These are phyloP conservation scores for Apiotrichum montevideense DNA, from an alignment of 1,284 basidiomycete species.

Conservation along the genomic window DNA sequence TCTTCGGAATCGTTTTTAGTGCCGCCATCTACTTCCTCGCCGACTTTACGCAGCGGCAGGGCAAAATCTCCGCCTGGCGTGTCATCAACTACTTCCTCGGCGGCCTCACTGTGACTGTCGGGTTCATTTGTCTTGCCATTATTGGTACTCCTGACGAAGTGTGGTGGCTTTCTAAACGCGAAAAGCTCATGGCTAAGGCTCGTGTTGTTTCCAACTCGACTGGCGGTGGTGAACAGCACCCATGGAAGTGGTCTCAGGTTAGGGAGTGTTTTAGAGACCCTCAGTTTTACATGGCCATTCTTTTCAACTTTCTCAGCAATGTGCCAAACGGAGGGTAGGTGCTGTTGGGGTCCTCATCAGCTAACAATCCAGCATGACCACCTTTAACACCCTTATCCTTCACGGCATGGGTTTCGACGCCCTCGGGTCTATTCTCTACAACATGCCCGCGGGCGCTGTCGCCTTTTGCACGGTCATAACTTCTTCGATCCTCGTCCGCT, in stretches of 20 bases:
- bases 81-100: slow-evolving; percentile 29
- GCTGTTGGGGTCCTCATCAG: too few species aligned
- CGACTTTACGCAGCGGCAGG: slow-evolving; percentile 7
- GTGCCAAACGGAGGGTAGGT: not conserved
- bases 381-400: slow-evolving; percentile 17
- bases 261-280: slow-evolving; percentile 28
- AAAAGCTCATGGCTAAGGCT: slow-evolving; percentile 20
- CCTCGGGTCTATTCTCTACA: slow-evolving; percentile 4
- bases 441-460: slow-evolving; percentile 18
- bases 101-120: slow-evolving; percentile 13
- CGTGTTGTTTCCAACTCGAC: slow-evolving; percentile 20
- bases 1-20: too few species aligned
- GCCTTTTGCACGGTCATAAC: slow-evolving; percentile 13
- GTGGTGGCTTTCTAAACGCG: slow-evolving; percentile 18
- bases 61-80: slow-evolving; percentile 19
- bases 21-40: not conserved
- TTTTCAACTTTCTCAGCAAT: not conserved
- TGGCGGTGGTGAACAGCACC: slow-evolving; percentile 16
- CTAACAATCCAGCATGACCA: slow-evolving; percentile 3
- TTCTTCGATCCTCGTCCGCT: slow-evolving; percentile 12
- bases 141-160: slow-evolving; percentile 19
- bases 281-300: slow-evolving; percentile 18
- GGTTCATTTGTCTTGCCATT: slow-evolving; percentile 14
- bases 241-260: slow-evolving; percentile 26
- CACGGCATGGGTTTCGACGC: slow-evolving; percentile 23